phyloP scores from a whole-genome alignment of 192 early-diverging fungal species.

The Backusella macrospora region DNA sequence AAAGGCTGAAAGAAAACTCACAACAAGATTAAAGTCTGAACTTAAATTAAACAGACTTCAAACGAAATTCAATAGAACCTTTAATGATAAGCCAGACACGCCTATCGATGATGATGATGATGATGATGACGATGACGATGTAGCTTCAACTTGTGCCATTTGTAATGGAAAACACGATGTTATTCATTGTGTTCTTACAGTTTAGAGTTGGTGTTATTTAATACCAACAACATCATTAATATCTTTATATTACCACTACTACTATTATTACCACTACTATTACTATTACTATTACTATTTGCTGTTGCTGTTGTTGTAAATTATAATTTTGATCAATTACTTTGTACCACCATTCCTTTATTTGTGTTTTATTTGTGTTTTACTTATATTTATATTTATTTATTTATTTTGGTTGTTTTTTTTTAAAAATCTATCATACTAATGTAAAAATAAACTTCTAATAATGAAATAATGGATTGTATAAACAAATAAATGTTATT shows the following conservation, averaged over 20 bases:
- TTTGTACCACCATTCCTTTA: neutral
- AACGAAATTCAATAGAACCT: neutral
- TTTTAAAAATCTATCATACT: too few relatives aligned
- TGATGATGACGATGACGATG: neutral
- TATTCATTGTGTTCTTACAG: neutral
- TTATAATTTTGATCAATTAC: conserved; percentile 11
- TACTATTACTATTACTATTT: neutral
- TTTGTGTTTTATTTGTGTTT: neutral
- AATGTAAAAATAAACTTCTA: too few relatives aligned
- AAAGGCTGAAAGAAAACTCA: conserved; percentile 3
- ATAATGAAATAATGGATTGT: too few relatives aligned
- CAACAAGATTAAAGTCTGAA: conserved; percentile 16
- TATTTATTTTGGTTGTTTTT: neutral
- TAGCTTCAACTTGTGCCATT: neutral
- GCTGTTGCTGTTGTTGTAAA: neutral
- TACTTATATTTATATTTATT: neutral
- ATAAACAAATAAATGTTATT: neutral
- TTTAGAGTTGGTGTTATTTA: neutral
- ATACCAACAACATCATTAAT: too few relatives aligned
- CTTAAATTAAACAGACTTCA: neutral
- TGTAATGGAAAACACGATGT: conserved; percentile 10
- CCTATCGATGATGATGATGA: conserved; percentile 5
- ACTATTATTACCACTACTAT: neutral
- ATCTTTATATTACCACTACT: too few relatives aligned
- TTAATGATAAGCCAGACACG: neutral